Percentiles rank a stretch among this genome's conserved stretches.
These are phyloP conservation scores for Debaryomyces sp. DNA, from an alignment of 1,139 yeast species.

Conservation along the genomic window DNA sequence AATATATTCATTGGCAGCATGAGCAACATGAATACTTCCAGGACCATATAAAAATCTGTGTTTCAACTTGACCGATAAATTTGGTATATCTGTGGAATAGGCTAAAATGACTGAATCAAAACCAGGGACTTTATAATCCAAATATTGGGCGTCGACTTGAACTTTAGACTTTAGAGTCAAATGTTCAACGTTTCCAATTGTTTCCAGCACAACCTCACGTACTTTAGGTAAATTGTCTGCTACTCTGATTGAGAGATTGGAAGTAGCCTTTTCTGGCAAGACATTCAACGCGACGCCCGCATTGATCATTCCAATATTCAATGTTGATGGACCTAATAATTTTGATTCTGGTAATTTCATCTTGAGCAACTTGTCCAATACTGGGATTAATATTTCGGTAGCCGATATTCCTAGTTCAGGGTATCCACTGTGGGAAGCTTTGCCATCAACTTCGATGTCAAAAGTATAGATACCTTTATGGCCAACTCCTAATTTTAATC, in stretches of 20 bases:
- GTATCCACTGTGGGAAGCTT: conserved; percentile 69
- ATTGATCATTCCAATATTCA: conserved; percentile 59
- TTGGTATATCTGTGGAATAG: conserved; percentile 69
- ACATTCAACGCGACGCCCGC: conserved; percentile 70
- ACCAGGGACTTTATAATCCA: conserved; percentile 64
- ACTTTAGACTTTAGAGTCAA: conserved; percentile 14
- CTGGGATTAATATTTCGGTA: conserved; percentile 55
- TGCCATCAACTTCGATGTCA: conserved; percentile 51
- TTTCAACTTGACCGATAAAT: conserved; percentile 35
- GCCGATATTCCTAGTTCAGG: conserved; percentile 72
- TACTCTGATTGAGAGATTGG: conserved; percentile 55
- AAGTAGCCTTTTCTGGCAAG: conserved; percentile 59
- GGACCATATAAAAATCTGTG: conserved; percentile 67
- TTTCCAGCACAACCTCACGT: conserved; percentile 31
- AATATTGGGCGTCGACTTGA: conserved; percentile 41
- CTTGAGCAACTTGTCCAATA: conserved; percentile 36
- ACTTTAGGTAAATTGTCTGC: conserved; percentile 50
- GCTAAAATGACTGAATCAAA: conserved; percentile 60
- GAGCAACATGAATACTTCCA: conserved; percentile 68
- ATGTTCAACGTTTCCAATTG: conserved; percentile 35
- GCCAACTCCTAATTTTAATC: conserved; percentile 66
- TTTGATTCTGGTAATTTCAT: conserved; percentile 53
- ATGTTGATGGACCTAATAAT: conserved; percentile 60
- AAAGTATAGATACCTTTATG: conserved; percentile 61
- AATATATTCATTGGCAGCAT: conserved; percentile 61